These are phyloP conservation scores for Clitopilus passeckerianus DNA, from an alignment of 768 basidiomycete genomes.

Conservation along the genomic window DNA sequence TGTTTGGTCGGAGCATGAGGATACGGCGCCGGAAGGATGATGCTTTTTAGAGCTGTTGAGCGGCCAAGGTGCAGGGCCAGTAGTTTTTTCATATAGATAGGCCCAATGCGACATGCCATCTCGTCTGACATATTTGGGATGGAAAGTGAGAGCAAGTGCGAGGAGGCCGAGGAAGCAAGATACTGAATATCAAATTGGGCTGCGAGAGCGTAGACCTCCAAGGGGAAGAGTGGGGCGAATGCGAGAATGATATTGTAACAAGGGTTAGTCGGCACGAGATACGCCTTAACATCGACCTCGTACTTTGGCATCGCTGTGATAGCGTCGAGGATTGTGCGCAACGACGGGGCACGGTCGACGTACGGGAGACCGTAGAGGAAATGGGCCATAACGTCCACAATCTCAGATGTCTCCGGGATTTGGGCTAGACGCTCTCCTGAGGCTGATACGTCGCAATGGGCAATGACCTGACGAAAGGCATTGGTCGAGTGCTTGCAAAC, in stretches of 20 bases:
- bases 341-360: conserved; percentile 17
- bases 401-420: conserved; percentile 21
- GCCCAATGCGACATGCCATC: conserved; percentile 38
- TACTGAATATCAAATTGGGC: conserved; percentile 39
- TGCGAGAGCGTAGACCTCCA: conserved; percentile 44
- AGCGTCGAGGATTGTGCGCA: conserved; percentile 20
- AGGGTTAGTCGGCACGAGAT: conserved; percentile 26
- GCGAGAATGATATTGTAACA: conserved; percentile 35
- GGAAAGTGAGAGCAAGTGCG: conserved; percentile 41
- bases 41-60: conserved; percentile 47
- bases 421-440: not conserved
- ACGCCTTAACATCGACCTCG: conserved; percentile 30
- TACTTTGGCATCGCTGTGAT: conserved; percentile 19
- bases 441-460: not conserved
- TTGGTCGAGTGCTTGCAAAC: conserved; percentile 1
- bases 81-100: conserved; percentile 48
- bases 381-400: conserved; percentile 29
- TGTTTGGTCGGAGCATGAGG: conserved; percentile 9
- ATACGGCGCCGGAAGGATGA: conserved; percentile 24
- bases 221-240: conserved; percentile 36
- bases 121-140: conserved; percentile 43
- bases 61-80: conserved; percentile 53
- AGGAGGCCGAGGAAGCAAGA: conserved; percentile 44
- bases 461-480: not conserved
- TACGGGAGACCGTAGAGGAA: conserved; percentile 23